phyloP scores from a whole-genome alignment of 441 rosid genomes.

The Sinapis alba region DNA sequence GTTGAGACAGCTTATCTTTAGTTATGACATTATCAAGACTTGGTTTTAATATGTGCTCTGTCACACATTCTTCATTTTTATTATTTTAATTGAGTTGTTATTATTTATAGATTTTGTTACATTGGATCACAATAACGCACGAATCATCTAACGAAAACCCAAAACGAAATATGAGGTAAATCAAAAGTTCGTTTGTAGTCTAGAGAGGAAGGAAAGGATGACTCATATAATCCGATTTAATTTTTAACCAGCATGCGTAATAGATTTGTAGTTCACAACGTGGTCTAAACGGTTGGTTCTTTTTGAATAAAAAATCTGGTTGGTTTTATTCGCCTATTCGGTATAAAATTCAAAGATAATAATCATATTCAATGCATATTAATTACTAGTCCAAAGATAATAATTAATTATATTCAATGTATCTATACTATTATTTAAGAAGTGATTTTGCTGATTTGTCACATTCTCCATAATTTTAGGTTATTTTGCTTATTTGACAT shows the following conservation, averaged over 20 bases:
- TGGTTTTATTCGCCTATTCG: neutral
- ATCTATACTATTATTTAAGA: no score
- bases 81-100: neutral
- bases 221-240: neutral
- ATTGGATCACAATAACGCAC: neutral
- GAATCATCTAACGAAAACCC: neutral
- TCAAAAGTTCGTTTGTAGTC: neutral
- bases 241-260: neutral
- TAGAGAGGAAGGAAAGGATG: neutral
- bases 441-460: no score
- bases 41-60: constrained; percentile 8
- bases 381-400: neutral
- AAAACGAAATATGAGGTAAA: neutral
- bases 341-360: neutral
- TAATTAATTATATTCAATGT: neutral
- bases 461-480: no score
- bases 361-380: neutral
- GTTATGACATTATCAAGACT: constrained; percentile 8
- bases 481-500: no score
- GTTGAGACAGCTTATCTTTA: constrained; percentile 8
- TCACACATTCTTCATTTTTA: neutral
- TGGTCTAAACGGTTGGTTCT: neutral
- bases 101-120: neutral
- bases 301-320: neutral
- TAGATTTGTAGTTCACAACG: neutral